These are phyloP conservation scores for Echinochloa phyllopogon DNA, from an alignment of 176 grass and related monocot genomes.

Conservation along the genomic window DNA sequence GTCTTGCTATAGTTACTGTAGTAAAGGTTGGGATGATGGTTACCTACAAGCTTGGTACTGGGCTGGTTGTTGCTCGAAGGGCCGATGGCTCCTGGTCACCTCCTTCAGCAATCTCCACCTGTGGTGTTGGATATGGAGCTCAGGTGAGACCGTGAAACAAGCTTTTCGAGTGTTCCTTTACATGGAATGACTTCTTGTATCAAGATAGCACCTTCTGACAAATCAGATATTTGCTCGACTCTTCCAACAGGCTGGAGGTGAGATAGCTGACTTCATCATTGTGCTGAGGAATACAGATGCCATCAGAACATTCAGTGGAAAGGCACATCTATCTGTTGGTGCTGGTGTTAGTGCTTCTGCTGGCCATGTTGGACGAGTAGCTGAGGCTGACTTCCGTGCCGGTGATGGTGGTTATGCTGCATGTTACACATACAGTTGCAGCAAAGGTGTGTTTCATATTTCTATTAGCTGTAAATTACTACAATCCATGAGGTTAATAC, in stretches of 20 bases:
- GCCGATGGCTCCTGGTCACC: conserved; percentile 80
- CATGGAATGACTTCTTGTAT: conserved; percentile 6
- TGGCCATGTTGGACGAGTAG: conserved; percentile 70
- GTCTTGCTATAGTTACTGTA: conserved; percentile 78
- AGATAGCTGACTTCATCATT: conserved; percentile 89
- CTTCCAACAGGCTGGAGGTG: conserved; percentile 72
- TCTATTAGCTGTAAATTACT: neutral
- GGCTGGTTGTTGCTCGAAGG: conserved; percentile 69
- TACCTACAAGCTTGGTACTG: conserved; percentile 78
- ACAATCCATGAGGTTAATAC: neutral
- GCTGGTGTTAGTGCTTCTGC: conserved; percentile 84
- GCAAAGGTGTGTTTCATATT: conserved; percentile 67
- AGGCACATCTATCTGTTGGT: conserved; percentile 76
- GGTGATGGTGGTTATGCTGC: conserved; percentile 84
- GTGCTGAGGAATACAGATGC: conserved; percentile 86
- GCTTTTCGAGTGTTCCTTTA: conserved; percentile 40
- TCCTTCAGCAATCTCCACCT: conserved; percentile 71
- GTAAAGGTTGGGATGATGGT: conserved; percentile 77
- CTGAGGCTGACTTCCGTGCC: conserved; percentile 79
- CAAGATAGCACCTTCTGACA: neutral
- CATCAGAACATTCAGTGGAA: conserved; percentile 80
- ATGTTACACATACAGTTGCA: conserved; percentile 91
- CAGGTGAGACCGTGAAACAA: conserved; percentile 51
- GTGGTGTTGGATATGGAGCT: conserved; percentile 78
- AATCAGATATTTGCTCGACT: conserved; percentile 22